Evolutionary conservation across 2,329 filamentous ascomycete species (phyloP).

Genomic region (Aspergillus pseudotamarii): DNA sequence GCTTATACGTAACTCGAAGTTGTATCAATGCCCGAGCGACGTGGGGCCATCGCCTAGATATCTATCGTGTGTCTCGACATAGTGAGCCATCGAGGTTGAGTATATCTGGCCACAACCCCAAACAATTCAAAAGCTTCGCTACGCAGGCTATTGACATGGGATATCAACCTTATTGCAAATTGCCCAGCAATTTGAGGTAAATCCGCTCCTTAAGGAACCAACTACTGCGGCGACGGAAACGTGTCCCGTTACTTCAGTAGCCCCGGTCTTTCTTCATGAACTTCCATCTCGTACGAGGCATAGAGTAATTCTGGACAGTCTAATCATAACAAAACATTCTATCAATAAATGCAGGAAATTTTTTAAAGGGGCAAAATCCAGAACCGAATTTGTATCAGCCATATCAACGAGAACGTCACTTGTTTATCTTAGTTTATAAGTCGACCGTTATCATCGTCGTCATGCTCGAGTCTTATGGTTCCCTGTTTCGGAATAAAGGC

Average conservation of each 20-base stretch:
- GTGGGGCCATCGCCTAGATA: not conserved
- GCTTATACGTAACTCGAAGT: not conserved
- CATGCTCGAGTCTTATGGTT: slow-evolving; percentile 6
- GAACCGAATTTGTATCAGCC: not conserved
- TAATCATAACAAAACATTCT: not conserved
- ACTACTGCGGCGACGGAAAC: not conserved
- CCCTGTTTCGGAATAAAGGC: slow-evolving; percentile 21
- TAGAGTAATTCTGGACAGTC: not conserved
- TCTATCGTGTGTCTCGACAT: not conserved
- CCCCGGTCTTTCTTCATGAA: not conserved
- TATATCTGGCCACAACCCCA: not conserved
- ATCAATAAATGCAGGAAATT: not conserved
- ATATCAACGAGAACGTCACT: not conserved
- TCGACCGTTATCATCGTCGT: not conserved
- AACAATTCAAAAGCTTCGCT: too few relatives aligned
- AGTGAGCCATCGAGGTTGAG: not conserved
- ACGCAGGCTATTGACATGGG: not conserved
- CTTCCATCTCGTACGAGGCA: not conserved
- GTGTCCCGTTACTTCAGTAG: not conserved
- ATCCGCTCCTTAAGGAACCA: not conserved
- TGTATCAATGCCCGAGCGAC: not conserved
- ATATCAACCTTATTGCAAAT: not conserved
- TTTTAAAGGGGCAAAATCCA: not conserved
- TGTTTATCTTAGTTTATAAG: not conserved
- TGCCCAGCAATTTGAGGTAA: not conserved